phyloP scores from a whole-genome alignment of 139 green algal genomes.

The Desmodesmus armatus region DNA sequence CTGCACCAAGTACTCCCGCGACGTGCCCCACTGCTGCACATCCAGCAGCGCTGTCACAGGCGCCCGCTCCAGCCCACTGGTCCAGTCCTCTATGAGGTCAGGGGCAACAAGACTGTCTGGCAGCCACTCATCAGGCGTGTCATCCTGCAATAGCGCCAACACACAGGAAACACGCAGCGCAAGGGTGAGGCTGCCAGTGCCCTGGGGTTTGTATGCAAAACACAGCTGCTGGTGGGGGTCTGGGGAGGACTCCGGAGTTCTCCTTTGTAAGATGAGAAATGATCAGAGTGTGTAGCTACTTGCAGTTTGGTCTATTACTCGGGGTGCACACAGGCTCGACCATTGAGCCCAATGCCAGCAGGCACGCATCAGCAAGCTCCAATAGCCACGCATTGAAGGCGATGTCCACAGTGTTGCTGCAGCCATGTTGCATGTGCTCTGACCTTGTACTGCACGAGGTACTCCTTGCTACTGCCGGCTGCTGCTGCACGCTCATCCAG shows the following conservation, averaged over 20 bases:
- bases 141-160: conserved; percentile 55
- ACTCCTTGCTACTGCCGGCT: conserved; percentile 64
- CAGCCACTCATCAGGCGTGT: conserved; percentile 72
- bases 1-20: conserved; percentile 79
- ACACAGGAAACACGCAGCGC: background rate
- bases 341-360: no score
- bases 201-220: background rate
- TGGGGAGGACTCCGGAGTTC: no score
- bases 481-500: conserved; percentile 56
- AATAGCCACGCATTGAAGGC: no score
- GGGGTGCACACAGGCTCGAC: no score
- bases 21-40: conserved; percentile 67
- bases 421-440: background rate
- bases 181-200: background rate
- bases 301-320: no score
- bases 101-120: conserved; percentile 63
- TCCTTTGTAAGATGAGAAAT: no score
- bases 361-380: no score
- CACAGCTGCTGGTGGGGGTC: no score
- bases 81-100: conserved; percentile 85
- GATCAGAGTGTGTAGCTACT: no score
- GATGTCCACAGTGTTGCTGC: background rate
- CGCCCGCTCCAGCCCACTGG: conserved; percentile 79
- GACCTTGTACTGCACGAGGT: conserved; percentile 74
- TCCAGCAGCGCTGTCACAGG: conserved; percentile 40